Base-by-base conservation (phyloP, 2,329 filamentous ascomycete species). In the Exophiala phaeomuriformis region DNA sequence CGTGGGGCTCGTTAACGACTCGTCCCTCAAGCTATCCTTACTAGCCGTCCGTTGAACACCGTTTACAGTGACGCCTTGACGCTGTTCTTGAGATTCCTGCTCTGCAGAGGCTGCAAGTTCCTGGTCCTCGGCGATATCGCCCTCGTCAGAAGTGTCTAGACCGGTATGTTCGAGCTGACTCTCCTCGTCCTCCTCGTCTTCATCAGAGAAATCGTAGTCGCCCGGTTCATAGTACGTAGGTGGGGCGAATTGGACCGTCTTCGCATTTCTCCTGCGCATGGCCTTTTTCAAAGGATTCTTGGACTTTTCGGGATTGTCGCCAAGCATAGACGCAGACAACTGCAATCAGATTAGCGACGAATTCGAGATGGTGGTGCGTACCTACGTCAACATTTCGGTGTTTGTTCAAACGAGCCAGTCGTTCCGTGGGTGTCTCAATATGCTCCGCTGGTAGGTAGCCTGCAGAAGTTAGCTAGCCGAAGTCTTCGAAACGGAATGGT, bases 381-480 rank as follows among this genome's bases (percentile, higher is more conserved):
- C 88, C 60, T 80, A 95, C 90, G 74, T 98, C 93, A 64, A 97
- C 90, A 67, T 98, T 98, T 66, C 93, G 83, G 72, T 98, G 93
- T 72, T 98, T 98, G 71, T 98, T 98, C 60, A 97, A 73, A 60
- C 93, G 83, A 43, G 93, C 93, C 58, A 98, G 73, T 67, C 93
- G 81, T 75, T 98, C 93, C 10, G 91, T 96, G 2, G 93, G 93
- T 5, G 93, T 98, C 69, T 98, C 93, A 61, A 98, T 98, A 68
- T 98, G 93, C 70, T 98, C 93, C 46, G 93, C 93, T 47, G 93
- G 93, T 51, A 98, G 76, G 67, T 98, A 98, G 41, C 91, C 91
- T 95, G 57, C 35, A 19, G 47, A 27, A 49, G 59, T 63, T 56
- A 66, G 70, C 51, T 35, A 49, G 52, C 44, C 40, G 32, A 12